phyloP scores from a whole-genome alignment of 208 protist species.

The Strigomonas galati region DNA sequence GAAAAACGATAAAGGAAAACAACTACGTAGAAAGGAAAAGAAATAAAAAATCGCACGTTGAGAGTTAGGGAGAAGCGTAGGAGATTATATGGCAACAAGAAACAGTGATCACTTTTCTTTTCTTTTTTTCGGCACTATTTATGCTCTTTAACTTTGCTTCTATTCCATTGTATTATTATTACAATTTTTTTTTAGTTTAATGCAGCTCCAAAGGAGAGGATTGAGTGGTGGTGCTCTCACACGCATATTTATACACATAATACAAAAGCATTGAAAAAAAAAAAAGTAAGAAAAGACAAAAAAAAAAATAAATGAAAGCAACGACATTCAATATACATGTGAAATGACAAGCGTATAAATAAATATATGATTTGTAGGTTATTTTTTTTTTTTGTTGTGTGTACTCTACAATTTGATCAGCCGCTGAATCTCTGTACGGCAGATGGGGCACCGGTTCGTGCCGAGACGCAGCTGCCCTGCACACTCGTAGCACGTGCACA shows the following conservation, averaged over 20 bases:
- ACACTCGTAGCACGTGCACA: constrained; percentile 90
- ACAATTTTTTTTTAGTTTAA: background rate
- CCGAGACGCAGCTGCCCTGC: constrained; percentile 63
- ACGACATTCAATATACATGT: background rate
- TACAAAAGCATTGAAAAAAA: constrained; percentile 12
- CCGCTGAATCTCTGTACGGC: constrained; percentile 66
- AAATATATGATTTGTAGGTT: background rate
- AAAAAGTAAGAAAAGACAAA: constrained; percentile 16
- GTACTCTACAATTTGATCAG: constrained; percentile 52
- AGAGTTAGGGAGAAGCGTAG: background rate
- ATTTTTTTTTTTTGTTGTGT: constrained; percentile 1
- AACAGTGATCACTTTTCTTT: constrained; percentile 7
- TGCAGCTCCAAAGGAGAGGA: constrained; percentile 2
- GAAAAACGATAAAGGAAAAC: background rate
- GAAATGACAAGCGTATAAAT: constrained; percentile 12
- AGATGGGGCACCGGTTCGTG: constrained; percentile 91
- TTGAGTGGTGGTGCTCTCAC: background rate
- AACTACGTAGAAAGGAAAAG: constrained; percentile 7
- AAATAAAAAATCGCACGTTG: background rate
- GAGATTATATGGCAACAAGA: too few relatives aligned
- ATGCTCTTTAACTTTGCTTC: too few relatives aligned
- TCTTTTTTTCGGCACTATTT: constrained; percentile 1
- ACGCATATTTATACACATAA: constrained; percentile 12
- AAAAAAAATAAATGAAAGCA: constrained; percentile 15
- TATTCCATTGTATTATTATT: too few relatives aligned